phyloP scores from a whole-genome alignment of 129 eudicot genomes.

The Saposhnikovia divaricata region DNA sequence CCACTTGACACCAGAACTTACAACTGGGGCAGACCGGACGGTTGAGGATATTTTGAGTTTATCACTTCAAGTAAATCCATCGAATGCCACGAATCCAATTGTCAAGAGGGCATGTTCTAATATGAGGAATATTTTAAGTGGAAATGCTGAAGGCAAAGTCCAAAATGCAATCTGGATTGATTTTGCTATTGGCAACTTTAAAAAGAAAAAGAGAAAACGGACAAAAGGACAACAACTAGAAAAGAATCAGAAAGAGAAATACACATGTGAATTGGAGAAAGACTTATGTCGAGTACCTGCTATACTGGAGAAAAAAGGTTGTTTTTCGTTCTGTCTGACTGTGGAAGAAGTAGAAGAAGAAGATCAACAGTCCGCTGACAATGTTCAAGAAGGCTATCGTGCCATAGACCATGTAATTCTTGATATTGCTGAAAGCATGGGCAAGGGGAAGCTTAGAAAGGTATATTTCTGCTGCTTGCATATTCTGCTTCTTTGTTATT shows the following conservation, averaged over 20 bases:
- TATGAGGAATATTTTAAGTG: not conserved
- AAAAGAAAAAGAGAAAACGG: not conserved
- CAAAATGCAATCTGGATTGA: slow-evolving; percentile 44
- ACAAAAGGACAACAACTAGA: not conserved
- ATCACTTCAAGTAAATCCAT: not conserved
- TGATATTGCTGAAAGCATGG: slow-evolving; percentile 60
- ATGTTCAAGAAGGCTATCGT: slow-evolving; percentile 26
- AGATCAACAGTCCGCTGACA: slow-evolving; percentile 17
- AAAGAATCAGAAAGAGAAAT: slow-evolving; percentile 6
- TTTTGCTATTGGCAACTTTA: slow-evolving; percentile 42
- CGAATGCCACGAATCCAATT: not conserved
- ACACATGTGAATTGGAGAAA: slow-evolving; percentile 23
- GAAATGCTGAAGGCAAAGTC: not conserved
- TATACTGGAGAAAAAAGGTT: slow-evolving; percentile 44
- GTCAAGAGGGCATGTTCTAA: not conserved
- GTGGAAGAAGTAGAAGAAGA: slow-evolving; percentile 42
- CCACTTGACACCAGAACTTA: not conserved
- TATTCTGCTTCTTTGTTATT: not conserved
- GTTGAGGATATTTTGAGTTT: not conserved
- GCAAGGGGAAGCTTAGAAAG: slow-evolving; percentile 57
- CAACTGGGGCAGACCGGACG: not conserved
- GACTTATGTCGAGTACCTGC: slow-evolving; percentile 77
- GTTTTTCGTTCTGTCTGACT: slow-evolving; percentile 53
- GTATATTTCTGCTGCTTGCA: slow-evolving; percentile 21
- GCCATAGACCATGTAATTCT: slow-evolving; percentile 57